Evolutionary conservation across 805 yeast genomes (phyloP).

Genomic region (Ogataea nitratoaversa): DNA sequence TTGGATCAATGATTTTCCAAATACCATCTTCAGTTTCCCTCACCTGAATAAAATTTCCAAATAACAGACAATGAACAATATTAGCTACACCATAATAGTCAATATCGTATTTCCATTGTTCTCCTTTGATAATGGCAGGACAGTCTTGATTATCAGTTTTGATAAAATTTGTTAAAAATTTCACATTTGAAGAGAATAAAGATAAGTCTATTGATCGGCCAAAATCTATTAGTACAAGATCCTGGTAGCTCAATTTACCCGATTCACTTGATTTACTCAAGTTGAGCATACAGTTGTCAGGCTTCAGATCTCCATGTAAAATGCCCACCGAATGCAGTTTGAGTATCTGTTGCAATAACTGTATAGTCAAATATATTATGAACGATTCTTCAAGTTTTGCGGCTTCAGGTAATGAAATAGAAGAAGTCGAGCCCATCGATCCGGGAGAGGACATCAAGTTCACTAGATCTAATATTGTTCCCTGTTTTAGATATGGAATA

Average conservation of each 20-base stretch:
- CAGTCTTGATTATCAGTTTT: conserved; percentile 64
- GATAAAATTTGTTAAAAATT: conserved; percentile 58
- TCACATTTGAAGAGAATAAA: conserved; percentile 44
- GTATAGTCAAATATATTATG: conserved; percentile 58
- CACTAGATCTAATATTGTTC: conserved; percentile 68
- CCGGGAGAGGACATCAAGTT: conserved; percentile 39
- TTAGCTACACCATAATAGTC: conserved; percentile 84
- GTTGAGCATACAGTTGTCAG: conserved; percentile 81
- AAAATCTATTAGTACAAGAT: conserved; percentile 59
- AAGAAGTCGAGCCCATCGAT: neutral
- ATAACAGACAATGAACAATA: conserved; percentile 66
- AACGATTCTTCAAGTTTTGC: conserved; percentile 53
- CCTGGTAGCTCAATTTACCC: conserved; percentile 15
- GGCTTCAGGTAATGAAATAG: conserved; percentile 5
- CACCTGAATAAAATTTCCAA: conserved; percentile 57
- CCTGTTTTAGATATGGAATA: conserved; percentile 61
- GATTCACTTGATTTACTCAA: conserved; percentile 29
- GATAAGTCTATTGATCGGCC: conserved; percentile 74
- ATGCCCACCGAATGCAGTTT: conserved; percentile 61
- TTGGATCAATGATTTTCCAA: conserved; percentile 37
- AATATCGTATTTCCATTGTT: conserved; percentile 72
- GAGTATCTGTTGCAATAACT: conserved; percentile 56
- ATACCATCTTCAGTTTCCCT: conserved; percentile 20
- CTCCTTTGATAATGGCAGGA: conserved; percentile 54
- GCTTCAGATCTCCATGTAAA: conserved; percentile 80